Conservation (phyloP, 2,329 filamentous ascomycete species). For the Cytospora chrysosperma region DNA sequence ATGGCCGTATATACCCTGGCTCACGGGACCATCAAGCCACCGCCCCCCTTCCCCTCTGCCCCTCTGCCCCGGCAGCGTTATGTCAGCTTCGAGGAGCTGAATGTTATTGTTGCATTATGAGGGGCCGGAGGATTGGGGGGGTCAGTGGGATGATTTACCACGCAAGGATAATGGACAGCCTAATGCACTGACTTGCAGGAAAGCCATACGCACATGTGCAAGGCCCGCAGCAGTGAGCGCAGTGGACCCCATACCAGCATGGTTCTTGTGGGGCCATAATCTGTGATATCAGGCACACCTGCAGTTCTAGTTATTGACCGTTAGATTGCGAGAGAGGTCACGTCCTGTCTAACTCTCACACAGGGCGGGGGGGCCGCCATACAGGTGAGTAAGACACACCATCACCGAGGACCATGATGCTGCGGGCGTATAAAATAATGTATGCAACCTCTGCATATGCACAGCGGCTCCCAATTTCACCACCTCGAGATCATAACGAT, state of each 20-base stretch:
- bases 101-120: neutral
- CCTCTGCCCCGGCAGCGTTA: neutral
- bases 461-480: neutral
- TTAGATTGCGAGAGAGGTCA: neutral
- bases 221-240: neutral
- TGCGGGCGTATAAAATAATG: neutral
- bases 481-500: neutral
- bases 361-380: neutral
- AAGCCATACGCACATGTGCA: neutral
- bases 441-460: neutral
- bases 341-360: neutral
- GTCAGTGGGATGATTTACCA: neutral
- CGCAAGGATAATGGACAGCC: neutral
- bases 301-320: neutral
- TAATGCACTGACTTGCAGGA: constrained; percentile 6
- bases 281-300: neutral
- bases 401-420: neutral
- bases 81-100: neutral
- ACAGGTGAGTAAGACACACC: neutral
- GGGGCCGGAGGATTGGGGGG: too few relatives aligned
- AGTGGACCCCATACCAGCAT: neutral
- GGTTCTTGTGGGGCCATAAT: neutral
- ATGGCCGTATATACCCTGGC: neutral
- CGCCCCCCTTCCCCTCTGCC: too few relatives aligned
- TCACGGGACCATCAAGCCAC: neutral